phyloP scores from a whole-genome alignment of 2,329 filamentous ascomycete genomes.

The Paraphoma sp. region DNA sequence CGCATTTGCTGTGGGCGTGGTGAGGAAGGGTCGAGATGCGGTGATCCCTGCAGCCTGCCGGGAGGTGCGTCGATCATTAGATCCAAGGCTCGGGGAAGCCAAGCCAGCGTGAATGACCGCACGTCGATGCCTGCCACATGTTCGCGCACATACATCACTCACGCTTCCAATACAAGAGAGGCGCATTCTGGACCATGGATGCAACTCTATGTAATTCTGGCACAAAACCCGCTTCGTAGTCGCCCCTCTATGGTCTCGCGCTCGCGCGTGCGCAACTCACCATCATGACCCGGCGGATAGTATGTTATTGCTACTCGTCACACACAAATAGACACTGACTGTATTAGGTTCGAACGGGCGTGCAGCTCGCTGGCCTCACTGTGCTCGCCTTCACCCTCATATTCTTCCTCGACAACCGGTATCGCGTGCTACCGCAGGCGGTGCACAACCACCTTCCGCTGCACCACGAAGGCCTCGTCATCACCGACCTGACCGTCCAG shows the following conservation, averaged over 20 bases:
- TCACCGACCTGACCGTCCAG: slow-evolving; percentile 83
- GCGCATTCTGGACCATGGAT: slow-evolving; percentile 19
- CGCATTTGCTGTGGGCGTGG: neutral
- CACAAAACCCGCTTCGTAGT: slow-evolving; percentile 8
- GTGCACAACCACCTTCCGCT: slow-evolving; percentile 85
- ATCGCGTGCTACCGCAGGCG: slow-evolving; percentile 81
- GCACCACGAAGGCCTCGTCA: slow-evolving; percentile 82
- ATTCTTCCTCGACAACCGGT: slow-evolving; percentile 86
- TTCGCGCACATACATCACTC: slow-evolving; percentile 1
- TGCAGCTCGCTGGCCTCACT: slow-evolving; percentile 74
- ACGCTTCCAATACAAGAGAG: neutral
- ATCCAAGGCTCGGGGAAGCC: slow-evolving; percentile 19
- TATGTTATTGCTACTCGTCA: slow-evolving; percentile 18
- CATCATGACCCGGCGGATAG: slow-evolving; percentile 51
- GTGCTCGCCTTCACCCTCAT: slow-evolving; percentile 70
- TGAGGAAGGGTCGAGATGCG: neutral
- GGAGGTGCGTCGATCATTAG: slow-evolving; percentile 18
- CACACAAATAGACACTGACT: slow-evolving; percentile 17
- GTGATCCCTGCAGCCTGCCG: slow-evolving; percentile 8
- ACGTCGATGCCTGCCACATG: slow-evolving; percentile 10
- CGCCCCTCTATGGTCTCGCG: slow-evolving; percentile 14
- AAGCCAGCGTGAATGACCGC: slow-evolving; percentile 19
- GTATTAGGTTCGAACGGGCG: slow-evolving; percentile 64
- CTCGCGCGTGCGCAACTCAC: slow-evolving; percentile 16
- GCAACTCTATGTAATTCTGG: slow-evolving; percentile 3